Evolutionary conservation across 345 rosid genomes (phyloP), one percentile per base, ranked within the genome.

Genomic region (Lumnitzera littorea): DNA sequence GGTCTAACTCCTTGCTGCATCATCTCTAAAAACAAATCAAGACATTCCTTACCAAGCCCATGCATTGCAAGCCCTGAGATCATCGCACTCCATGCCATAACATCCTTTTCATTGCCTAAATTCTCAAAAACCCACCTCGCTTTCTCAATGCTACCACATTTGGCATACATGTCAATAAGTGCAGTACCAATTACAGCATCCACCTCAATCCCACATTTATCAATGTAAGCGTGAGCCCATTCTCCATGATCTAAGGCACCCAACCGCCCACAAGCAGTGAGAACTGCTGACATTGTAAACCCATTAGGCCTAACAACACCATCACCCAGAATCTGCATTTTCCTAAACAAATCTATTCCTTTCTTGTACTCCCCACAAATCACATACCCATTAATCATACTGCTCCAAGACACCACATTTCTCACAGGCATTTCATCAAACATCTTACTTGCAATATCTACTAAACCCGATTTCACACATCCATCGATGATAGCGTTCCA

Each of bases 101-200:
- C 67, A 64, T 78, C 78, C 15, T 78, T 78, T 15, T 65, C n/a
- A 41, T n/a, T 16, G 15, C 69, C 65, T 62, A 78, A 61, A 46
- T 51, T 66, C 47, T 15, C 15, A 64, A 78, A 78, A 53, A 78
- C 80, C 51, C 57, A 58, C 48, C 67, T 75, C 10, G 83, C 83
- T 16, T 69, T 75, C 53, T 62, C 75, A 16, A 82, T 75, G 56
- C 76, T 78, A 9, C 86, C 88, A 46, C 88, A 78, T 70, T 82
- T 85, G 27, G 82, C 71, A 53, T 82, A 82, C 88, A 85, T 85
- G 58, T 80, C 86, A 51, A 85, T 64, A 12, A 85, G 76, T 70
- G 83, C 69, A 55, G 85, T 85, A 43, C 73, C 79, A 36, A 85
- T 67, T 48, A 82, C 78, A 13, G 76, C 65, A 67, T 82, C 88